Evolutionary conservation across 2,329 filamentous ascomycete species (phyloP), one percentile per base, ranked within the genome.

Genomic region (Thelonectria discophora): DNA sequence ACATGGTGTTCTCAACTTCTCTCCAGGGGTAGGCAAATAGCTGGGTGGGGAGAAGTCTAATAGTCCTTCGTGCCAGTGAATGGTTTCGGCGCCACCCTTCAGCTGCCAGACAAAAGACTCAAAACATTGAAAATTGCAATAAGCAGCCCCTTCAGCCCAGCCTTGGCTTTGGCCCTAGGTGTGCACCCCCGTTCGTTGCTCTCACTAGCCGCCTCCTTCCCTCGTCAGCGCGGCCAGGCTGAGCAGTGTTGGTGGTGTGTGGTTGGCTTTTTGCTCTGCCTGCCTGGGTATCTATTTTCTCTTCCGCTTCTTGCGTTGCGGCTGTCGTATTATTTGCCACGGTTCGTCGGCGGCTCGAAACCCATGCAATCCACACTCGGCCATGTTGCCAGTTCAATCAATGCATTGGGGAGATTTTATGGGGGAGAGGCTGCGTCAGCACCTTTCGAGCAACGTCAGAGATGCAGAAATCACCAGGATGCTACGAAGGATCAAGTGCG

Each of bases 391-490:
- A 24, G 24, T 24, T 24, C 24, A 24, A 24, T 24, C 24, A 24
- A 24, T 24, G 24, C 20, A 12, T 47, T 8, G 21, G 20, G 43
- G 43, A 10, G 20, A 15, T 12, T 18, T 30, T 47, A 24, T 47
- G 18, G 17, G 20, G 43, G 20, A 21, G 21, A 47, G 20, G 60
- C 65, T 62, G 69, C 68, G 68, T 70, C 66, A 69, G 68, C 68
- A 60, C 56, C 49, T 27, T 48, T 55, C 49, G 56, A 65, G 47
- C 54, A 60, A 63, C 62, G 66, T 70, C 62, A 63, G 40, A 47
- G 65, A 58, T 66, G n/a, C n/a, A n/a, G n/a, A n/a, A n/a, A n/a
- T n/a, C n/a, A n/a, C 67, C 65, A 69, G 55, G 64, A 62, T 65
- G 57, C 47, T 15, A 54, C 18, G 48, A 30, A 57, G 57, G 58